Percentiles rank a stretch among this genome's conserved stretches.
phyloP scores from a whole-genome alignment of 345 rosid genomes.

The Ceriops zippeliana region DNA sequence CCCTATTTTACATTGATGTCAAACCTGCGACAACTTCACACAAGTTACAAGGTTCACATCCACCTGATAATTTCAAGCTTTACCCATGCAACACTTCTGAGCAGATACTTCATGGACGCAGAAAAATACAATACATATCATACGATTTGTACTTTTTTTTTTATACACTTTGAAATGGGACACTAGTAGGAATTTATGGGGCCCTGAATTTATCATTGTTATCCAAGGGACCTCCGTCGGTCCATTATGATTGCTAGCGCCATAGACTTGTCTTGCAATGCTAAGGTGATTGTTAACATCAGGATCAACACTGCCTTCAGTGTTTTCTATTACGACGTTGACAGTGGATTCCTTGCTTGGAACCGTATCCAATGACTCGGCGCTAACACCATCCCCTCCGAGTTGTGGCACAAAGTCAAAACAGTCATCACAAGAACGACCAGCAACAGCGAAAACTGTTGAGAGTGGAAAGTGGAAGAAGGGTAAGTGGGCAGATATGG shows the following conservation, averaged over 20 bases:
- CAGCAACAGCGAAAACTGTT: slow-evolving; percentile 8
- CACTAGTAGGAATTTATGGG: too few species aligned
- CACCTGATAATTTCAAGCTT: too few species aligned
- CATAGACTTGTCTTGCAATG: slow-evolving; percentile 4
- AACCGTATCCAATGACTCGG: neutral
- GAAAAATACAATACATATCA: neutral
- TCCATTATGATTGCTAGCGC: too few species aligned
- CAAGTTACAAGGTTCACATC: too few species aligned
- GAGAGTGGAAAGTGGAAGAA: neutral
- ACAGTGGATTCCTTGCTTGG: neutral
- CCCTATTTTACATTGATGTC: neutral
- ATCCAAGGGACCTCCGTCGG: too few species aligned
- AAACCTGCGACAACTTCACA: neutral
- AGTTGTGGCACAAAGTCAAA: slow-evolving; percentile 9
- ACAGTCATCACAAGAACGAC: slow-evolving; percentile 4
- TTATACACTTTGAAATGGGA: too few species aligned
- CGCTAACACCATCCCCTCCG: slow-evolving; percentile 1
- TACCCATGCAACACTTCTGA: too few species aligned
- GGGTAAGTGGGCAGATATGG: slow-evolving; percentile 5
- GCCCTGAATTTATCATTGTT: too few species aligned
- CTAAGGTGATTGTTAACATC: slow-evolving; percentile 19
- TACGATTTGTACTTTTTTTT: neutral
- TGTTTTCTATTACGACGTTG: neutral
- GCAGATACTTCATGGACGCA: too few species aligned
- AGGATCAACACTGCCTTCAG: neutral